phyloP scores from a whole-genome alignment of 2,329 filamentous ascomycete genomes.

The Sporothrix variecibatus region DNA sequence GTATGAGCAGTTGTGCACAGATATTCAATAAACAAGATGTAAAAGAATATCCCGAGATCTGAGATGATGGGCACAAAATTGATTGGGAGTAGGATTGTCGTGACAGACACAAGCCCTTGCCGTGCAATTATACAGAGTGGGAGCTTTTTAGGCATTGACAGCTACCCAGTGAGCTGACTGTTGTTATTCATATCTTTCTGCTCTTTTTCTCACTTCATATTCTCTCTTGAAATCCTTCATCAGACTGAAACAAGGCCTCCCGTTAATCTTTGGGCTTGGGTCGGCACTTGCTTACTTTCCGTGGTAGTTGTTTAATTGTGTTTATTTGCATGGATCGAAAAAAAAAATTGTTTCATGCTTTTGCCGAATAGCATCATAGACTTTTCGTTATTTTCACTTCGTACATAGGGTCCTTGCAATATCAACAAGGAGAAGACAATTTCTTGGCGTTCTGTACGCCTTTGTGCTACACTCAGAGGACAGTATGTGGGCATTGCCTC shows the following conservation, averaged over 20 bases:
- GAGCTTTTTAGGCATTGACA: background rate
- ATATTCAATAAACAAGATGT: background rate
- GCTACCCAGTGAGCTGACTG: background rate
- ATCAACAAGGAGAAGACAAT: background rate
- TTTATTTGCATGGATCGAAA: background rate
- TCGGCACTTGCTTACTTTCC: background rate
- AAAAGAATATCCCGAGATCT: background rate
- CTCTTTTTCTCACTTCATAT: background rate
- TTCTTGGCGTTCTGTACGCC: background rate
- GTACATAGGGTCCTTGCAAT: slow-evolving; percentile 1
- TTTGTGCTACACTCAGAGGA: background rate
- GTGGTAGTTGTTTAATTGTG: background rate
- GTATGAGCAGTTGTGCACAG: background rate
- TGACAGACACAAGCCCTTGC: background rate
- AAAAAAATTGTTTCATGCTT: background rate
- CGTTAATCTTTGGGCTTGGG: background rate
- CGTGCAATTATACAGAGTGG: background rate
- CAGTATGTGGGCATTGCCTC: background rate
- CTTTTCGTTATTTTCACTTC: background rate
- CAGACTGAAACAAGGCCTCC: background rate
- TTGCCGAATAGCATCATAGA: slow-evolving; percentile 6
- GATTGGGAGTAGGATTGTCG: background rate
- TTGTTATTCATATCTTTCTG: background rate
- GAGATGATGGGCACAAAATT: background rate
- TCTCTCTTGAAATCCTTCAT: background rate